Evolutionary conservation across 1,139 yeast genomes (phyloP).

Genomic region (Meyerozyma elateridarum): DNA sequence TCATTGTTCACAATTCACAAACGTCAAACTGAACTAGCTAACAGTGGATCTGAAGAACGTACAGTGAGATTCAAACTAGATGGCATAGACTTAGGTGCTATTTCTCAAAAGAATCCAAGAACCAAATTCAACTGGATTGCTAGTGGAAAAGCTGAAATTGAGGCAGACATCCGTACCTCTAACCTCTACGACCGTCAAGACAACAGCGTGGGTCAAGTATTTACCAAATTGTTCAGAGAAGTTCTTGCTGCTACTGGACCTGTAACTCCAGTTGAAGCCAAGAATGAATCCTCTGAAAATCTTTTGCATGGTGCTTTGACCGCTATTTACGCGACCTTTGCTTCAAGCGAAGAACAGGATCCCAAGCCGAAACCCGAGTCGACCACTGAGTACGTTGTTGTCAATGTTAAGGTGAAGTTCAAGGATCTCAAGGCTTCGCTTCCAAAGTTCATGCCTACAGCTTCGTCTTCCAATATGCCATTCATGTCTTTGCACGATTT

Average conservation of each 20-base stretch:
- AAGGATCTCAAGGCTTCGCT: constrained; percentile 55
- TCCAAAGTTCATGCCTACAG: constrained; percentile 49
- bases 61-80: constrained; percentile 61
- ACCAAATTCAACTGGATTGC: constrained; percentile 65
- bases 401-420: constrained; percentile 61
- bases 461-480: constrained; percentile 48
- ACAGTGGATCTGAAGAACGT: constrained; percentile 25
- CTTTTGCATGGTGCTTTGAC: constrained; percentile 40
- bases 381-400: constrained; percentile 50
- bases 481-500: constrained; percentile 57
- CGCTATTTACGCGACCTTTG: constrained; percentile 41
- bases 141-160: constrained; percentile 64
- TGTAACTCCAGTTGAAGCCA: constrained; percentile 6
- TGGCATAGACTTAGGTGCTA: constrained; percentile 52
- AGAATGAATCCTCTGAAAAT: constrained; percentile 19
- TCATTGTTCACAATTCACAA: constrained; percentile 73
- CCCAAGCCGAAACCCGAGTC: constrained; percentile 8
- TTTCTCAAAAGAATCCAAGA: constrained; percentile 28
- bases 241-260: constrained; percentile 19
- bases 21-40: constrained; percentile 27
- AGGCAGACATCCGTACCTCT: constrained; percentile 70
- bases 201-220: constrained; percentile 21
- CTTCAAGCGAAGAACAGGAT: constrained; percentile 13
- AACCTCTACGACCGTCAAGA: constrained; percentile 22
- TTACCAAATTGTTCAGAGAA: constrained; percentile 26